Conservation (phyloP, 1,284 basidiomycete genomes). For the Pseudozyma tsukubaensis region DNA sequence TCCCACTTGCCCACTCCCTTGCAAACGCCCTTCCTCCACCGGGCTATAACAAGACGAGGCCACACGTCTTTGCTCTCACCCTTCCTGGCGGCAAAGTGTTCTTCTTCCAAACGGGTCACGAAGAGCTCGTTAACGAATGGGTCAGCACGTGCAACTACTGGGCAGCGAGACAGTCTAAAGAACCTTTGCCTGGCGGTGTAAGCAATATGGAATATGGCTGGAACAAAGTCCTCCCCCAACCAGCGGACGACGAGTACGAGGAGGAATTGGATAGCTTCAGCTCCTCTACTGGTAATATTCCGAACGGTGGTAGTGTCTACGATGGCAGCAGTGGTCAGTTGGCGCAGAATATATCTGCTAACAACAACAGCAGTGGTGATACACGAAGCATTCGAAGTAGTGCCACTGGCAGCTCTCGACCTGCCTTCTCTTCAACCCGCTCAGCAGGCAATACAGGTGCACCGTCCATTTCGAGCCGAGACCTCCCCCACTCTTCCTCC, state of each 20-base stretch:
- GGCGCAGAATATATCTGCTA: not conserved
- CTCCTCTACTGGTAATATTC: not conserved
- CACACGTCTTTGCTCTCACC: conserved; percentile 94
- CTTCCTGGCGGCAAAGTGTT: conserved; percentile 87
- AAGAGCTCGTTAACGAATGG: conserved; percentile 97
- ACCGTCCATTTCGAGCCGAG: not conserved
- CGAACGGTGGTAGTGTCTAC: not conserved
- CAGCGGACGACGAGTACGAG: conserved; percentile 70
- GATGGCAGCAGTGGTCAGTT: not conserved
- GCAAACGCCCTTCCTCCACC: conserved; percentile 88
- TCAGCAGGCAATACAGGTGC: too few relatives aligned
- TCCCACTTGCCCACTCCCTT: conserved; percentile 86
- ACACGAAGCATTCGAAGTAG: conserved; percentile 47
- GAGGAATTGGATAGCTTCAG: conserved; percentile 71
- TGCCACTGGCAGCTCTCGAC: not conserved
- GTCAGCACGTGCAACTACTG: conserved; percentile 98
- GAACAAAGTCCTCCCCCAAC: conserved; percentile 75
- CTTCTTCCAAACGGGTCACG: conserved; percentile 97
- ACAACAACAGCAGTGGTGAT: conserved; percentile 9
- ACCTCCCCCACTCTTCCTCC: not conserved
- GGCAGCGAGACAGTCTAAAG: conserved; percentile 91
- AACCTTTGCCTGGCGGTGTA: conserved; percentile 91
- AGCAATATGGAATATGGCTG: conserved; percentile 99
- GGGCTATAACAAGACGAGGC: conserved; percentile 87
- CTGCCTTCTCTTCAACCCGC: too few relatives aligned